These are phyloP conservation scores for Hymenoscyphus repandus DNA, from an alignment of 2,329 filamentous ascomycete species.

Conservation along the genomic window DNA sequence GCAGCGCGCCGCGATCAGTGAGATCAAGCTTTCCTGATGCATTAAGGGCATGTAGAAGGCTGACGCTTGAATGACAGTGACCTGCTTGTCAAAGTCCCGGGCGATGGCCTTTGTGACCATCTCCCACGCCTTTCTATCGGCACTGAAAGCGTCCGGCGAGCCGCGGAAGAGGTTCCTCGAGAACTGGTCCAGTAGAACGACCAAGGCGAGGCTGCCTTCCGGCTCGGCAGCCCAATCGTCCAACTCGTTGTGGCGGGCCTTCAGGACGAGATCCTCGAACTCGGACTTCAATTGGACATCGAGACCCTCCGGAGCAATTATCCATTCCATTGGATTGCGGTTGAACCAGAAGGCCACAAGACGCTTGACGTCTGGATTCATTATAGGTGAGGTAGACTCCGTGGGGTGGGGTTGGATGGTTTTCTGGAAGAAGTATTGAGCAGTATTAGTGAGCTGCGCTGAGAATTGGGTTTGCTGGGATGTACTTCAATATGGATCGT, in stretches of 20 bases:
- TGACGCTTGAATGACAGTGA: background rate
- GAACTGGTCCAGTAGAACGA: constrained; percentile 34
- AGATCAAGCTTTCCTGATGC: constrained; percentile 2
- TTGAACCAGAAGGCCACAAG: constrained; percentile 6
- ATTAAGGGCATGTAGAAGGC: constrained; percentile 1
- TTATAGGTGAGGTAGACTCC: no score
- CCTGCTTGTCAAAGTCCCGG: constrained; percentile 2
- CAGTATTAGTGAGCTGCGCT: no score
- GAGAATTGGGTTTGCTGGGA: no score
- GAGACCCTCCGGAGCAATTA: constrained; percentile 1
- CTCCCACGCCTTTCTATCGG: constrained; percentile 4
- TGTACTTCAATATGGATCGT: no score
- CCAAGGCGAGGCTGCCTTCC: constrained; percentile 28
- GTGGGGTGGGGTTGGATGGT: no score
- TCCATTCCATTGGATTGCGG: constrained; percentile 5
- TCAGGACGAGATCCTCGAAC: constrained; percentile 4
- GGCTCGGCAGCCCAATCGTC: constrained; percentile 5
- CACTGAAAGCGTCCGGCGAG: constrained; percentile 24
- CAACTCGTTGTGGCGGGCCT: constrained; percentile 1
- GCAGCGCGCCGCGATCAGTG: background rate
- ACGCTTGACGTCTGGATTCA: constrained; percentile 1
- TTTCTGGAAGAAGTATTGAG: no score
- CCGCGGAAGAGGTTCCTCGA: constrained; percentile 33
- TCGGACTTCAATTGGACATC: constrained; percentile 3
- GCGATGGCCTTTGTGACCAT: constrained; percentile 2